Base-by-base conservation (phyloP, 208 protist genomes). In the Trypanosoma congolense region DNA sequence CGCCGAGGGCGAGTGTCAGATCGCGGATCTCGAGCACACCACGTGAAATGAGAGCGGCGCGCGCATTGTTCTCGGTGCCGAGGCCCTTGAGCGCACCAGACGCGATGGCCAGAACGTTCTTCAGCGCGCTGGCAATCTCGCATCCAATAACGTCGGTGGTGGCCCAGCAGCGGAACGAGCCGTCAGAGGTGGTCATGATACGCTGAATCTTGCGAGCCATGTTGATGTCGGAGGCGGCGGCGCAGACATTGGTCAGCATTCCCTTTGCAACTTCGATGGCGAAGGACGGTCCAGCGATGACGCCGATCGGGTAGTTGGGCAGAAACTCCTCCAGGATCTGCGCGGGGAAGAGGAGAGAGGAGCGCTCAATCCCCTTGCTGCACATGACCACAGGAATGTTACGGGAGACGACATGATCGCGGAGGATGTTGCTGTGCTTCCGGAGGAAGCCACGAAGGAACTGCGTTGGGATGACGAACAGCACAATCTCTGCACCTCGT, bases 81-180 rank as follows among this genome's bases (percentile, higher is more conserved):
- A 92, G 78, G 16, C 84, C 87, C 33, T 58, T 72, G 29, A 76
- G 44, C 24, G 83, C 56, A 40, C 87, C 90, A 21, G 87, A 90
- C 36, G 77, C 83, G 65, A 93, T 94, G 52, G 82, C 84, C 44
- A 96, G 65, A 21, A 96, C 88, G 72, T 95, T 96, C 72, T 95
- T 94, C 26, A 95, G 47, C n/a, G 91, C 87, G 62, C 88, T 92
- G 44, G 82, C 72, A 24, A 96, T 76, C 73, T 97, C 89, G 38
- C 80, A 89, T 18, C 92, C 92, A 33, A 90, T 65, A 14, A 66
- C 75, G 62, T 97, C 92, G 43, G 79, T 83, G 9, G 77, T 75
- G 26, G 85, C 71, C 67, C 85, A 95, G 60, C 80, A 87, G 43
- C 85, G 70, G 61, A 97, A 96, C 45, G 65, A 64, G 45, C 62